Conservation (phyloP, 1,284 basidiomycete species). For the Naganishia albida region DNA sequence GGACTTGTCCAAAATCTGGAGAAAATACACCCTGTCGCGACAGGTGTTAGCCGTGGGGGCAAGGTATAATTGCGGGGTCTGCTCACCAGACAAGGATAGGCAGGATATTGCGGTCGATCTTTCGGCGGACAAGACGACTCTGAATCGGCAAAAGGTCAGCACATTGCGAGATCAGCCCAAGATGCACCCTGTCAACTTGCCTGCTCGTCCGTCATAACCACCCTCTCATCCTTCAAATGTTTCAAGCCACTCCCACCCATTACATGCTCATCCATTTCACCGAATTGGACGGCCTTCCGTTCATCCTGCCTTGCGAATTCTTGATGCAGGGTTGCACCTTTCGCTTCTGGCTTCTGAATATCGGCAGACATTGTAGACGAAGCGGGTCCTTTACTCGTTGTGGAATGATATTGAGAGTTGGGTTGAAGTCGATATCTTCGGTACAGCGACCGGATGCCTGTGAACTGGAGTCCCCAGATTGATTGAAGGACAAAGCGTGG, state of each 20-base stretch:
- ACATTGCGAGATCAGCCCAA: neutral
- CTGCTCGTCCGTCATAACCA: constrained; percentile 30
- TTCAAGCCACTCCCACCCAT: constrained; percentile 3
- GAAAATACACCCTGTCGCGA: constrained; percentile 6
- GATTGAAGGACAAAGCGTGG: too few relatives aligned
- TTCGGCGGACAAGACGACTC: constrained; percentile 26
- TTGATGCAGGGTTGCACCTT: constrained; percentile 1
- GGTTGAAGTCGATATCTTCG: too few relatives aligned
- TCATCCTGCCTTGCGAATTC: neutral
- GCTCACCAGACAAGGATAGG: constrained; percentile 21
- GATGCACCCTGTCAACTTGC: neutral
- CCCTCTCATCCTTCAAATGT: constrained; percentile 11
- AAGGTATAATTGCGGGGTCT: neutral
- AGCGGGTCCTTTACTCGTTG: too few relatives aligned
- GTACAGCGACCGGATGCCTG: too few relatives aligned
- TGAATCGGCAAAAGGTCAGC: constrained; percentile 2
- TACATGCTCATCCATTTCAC: neutral
- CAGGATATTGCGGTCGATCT: constrained; percentile 27
- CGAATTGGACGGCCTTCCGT: neutral
- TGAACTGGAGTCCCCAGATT: too few relatives aligned
- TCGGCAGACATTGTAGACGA: neutral
- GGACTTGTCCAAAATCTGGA: constrained; percentile 32
- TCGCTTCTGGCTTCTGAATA: neutral
- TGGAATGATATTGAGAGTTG: too few relatives aligned
- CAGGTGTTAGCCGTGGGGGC: neutral